These are phyloP conservation scores for Paramecium primaurelia DNA, from an alignment of 73 alveolate genomes.

Conservation along the genomic window DNA sequence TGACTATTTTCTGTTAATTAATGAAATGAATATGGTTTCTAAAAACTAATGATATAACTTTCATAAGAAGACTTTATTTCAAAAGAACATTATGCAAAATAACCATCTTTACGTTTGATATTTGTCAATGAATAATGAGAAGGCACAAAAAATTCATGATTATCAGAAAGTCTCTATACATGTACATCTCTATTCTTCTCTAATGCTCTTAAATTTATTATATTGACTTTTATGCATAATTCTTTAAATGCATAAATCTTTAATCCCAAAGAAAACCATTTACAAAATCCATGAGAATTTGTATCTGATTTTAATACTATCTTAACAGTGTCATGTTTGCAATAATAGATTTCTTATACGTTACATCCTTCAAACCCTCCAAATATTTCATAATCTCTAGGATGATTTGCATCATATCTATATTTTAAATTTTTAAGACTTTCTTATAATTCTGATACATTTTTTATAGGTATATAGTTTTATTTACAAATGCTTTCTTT, in stretches of 20 bases:
- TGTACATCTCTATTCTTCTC: background rate
- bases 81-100: background rate
- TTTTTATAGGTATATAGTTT: background rate
- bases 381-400: slow-evolving; percentile 10
- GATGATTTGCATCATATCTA: slow-evolving; percentile 4
- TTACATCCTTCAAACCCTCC: slow-evolving; percentile 39
- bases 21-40: background rate
- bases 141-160: background rate
- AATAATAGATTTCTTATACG: slow-evolving; percentile 21
- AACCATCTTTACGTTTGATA: background rate
- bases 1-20: background rate
- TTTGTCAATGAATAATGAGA: background rate
- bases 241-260: background rate
- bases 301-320: slow-evolving; percentile 34
- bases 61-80: background rate
- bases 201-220: background rate
- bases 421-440: background rate
- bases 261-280: slow-evolving; percentile 21
- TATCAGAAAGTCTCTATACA: background rate
- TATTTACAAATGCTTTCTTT: background rate
- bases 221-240: background rate
- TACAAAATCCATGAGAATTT: slow-evolving; percentile 3
- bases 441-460: background rate
- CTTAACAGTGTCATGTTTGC: background rate
- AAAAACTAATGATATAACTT: background rate